These are phyloP conservation scores for Eruca vesicaria DNA, from an alignment of 441 rosid species.

Conservation along the genomic window DNA sequence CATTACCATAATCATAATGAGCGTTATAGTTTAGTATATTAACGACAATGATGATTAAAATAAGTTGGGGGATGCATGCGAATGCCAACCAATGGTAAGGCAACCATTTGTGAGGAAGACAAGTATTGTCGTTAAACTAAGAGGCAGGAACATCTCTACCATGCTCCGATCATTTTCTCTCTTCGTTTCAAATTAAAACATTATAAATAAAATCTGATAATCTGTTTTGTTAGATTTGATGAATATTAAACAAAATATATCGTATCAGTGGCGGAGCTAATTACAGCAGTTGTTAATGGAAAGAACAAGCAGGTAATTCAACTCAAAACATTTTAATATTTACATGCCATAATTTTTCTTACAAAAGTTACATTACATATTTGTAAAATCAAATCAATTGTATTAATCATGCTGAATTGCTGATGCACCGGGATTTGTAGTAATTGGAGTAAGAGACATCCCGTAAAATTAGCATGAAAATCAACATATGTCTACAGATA, in stretches of 20 bases:
- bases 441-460: conserved; percentile 27
- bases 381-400: background rate
- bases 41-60: conserved; percentile 21
- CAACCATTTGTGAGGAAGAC: conserved; percentile 40
- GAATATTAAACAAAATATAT: too few species aligned
- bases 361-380: too few species aligned
- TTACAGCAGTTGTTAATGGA: too few species aligned
- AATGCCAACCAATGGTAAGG: conserved; percentile 54
- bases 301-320: background rate
- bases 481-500: conserved; percentile 8
- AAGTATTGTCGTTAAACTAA: conserved; percentile 64
- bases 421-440: conserved; percentile 45
- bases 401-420: conserved; percentile 18
- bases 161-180: conserved; percentile 38
- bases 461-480: conserved; percentile 26
- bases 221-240: background rate
- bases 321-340: background rate
- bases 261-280: too few species aligned
- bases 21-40: conserved; percentile 7
- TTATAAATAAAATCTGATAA: background rate
- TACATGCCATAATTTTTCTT: background rate
- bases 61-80: conserved; percentile 31
- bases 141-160: conserved; percentile 43
- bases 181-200: background rate
- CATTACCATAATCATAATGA: conserved; percentile 26